Percentiles rank a stretch among this genome's conserved stretches.
Conservation (phyloP, 306 rosid genomes). For the Acmispon strigosus region DNA sequence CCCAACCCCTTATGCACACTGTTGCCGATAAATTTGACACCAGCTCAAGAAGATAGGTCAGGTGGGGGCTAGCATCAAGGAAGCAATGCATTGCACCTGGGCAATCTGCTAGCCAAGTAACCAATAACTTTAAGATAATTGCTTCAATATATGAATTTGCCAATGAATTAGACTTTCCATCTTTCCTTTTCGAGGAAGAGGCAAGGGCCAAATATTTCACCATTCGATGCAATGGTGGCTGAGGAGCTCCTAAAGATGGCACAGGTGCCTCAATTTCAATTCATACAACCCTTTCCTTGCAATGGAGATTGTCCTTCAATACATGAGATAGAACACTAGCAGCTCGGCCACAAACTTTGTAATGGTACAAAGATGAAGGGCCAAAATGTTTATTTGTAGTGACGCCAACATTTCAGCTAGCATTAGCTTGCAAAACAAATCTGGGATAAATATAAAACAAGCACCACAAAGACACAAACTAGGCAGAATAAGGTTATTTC, state of each 20-base stretch:
- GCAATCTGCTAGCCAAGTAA: conserved; percentile 70
- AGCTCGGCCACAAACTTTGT: conserved; percentile 64
- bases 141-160: conserved; percentile 45
- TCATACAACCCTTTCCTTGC: conserved; percentile 75
- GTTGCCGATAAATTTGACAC: conserved; percentile 57
- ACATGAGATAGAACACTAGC: conserved; percentile 81
- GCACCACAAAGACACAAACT: conserved; percentile 39
- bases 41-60: conserved; percentile 75
- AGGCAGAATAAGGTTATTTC: too few species aligned
- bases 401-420: neutral
- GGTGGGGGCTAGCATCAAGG: conserved; percentile 79
- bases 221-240: conserved; percentile 72
- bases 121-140: conserved; percentile 65
- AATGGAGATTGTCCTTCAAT: conserved; percentile 59
- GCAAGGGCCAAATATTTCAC: conserved; percentile 73
- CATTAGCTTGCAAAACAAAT: neutral
- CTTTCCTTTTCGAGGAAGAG: conserved; percentile 65
- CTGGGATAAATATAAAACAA: neutral
- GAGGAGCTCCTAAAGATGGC: conserved; percentile 60
- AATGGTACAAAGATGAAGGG: neutral
- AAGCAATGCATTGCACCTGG: conserved; percentile 74
- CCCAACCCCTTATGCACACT: conserved; percentile 56
- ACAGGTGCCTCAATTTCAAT: conserved; percentile 72
- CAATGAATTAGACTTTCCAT: conserved; percentile 40
- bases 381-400: neutral